These are phyloP conservation scores for Mucor sp. DNA, from an alignment of 371 early-diverging fungal species.

Conservation along the genomic window DNA sequence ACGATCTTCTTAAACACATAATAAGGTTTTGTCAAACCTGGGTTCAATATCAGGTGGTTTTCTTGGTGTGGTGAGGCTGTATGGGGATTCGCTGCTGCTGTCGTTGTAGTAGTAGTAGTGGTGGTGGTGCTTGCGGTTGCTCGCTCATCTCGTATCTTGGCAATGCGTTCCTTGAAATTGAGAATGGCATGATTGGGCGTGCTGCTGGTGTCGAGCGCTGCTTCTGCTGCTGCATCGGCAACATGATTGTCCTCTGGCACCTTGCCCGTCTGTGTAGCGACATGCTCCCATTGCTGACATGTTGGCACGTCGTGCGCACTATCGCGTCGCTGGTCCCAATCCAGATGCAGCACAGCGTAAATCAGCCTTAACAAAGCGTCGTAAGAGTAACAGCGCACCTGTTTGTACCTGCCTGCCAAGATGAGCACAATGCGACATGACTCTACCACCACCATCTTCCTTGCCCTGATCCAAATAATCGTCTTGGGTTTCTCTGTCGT, in stretches of 20 bases:
- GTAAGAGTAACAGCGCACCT: conserved; percentile 48
- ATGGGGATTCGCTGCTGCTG: neutral
- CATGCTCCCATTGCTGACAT: conserved; percentile 16
- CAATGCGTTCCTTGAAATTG: conserved; percentile 17
- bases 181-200: neutral
- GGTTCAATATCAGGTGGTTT: neutral
- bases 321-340: conserved; percentile 29
- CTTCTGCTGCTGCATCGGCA: too few species aligned
- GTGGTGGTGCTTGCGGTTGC: neutral
- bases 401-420: conserved; percentile 36
- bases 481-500: conserved; percentile 18
- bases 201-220: neutral
- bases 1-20: conserved; percentile 25
- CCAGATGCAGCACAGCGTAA: conserved; percentile 28
- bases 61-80: neutral
- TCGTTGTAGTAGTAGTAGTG: too few species aligned
- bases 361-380: conserved; percentile 34
- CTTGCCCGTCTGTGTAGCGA: conserved; percentile 24
- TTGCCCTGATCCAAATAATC: conserved; percentile 34
- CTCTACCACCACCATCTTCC: conserved; percentile 33
- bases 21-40: conserved; percentile 20
- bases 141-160: conserved; percentile 13
- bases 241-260: neutral
- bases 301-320: conserved; percentile 26
- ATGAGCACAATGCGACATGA: conserved; percentile 38